A percentile compares a stretch with the other conserved stretches of the same genome.
These are phyloP conservation scores for Colletotrichum ledebouriae DNA, from an alignment of 2,329 filamentous ascomycete genomes.

Conservation along the genomic window DNA sequence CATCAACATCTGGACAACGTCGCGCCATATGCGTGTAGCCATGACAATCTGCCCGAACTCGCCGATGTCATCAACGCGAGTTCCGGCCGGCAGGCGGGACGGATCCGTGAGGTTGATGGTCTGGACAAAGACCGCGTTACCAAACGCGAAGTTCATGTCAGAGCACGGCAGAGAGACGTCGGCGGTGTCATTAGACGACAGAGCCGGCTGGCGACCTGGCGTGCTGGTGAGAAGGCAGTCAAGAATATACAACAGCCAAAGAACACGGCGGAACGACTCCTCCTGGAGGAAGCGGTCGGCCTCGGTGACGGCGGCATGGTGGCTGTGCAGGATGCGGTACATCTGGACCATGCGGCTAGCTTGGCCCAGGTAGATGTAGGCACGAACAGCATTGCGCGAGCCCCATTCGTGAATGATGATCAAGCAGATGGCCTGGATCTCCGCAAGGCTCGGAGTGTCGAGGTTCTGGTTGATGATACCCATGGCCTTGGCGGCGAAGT, in stretches of 20 bases:
- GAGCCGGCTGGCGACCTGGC: constrained; percentile 69
- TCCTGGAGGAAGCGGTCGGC: constrained; percentile 72
- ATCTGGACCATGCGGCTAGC: constrained; percentile 75
- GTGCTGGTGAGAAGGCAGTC: constrained; percentile 74
- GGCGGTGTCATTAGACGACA: constrained; percentile 66
- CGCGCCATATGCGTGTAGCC: constrained; percentile 72
- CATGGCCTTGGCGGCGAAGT: constrained; percentile 71
- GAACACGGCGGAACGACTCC: constrained; percentile 71
- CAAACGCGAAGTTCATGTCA: constrained; percentile 74
- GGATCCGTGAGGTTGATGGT: constrained; percentile 62
- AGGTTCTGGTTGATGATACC: constrained; percentile 69
- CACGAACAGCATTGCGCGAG: constrained; percentile 71
- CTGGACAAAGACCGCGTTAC: constrained; percentile 70
- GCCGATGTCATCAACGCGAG: constrained; percentile 65
- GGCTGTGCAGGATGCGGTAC: constrained; percentile 71
- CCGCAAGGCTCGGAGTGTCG: constrained; percentile 70
- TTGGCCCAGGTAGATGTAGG: constrained; percentile 74
- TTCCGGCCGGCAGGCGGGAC: constrained; percentile 55
- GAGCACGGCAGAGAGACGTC: constrained; percentile 70
- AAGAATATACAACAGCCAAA: constrained; percentile 74
- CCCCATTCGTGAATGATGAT: constrained; percentile 75
- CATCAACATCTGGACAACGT: constrained; percentile 72
- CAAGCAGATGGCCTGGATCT: constrained; percentile 72
- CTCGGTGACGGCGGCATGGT: constrained; percentile 62
- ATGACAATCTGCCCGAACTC: constrained; percentile 74